A percentile compares a stretch with the other conserved stretches of the same genome.
Conservation (phyloP, 331 rosid species). For the Quercus lobata region DNA sequence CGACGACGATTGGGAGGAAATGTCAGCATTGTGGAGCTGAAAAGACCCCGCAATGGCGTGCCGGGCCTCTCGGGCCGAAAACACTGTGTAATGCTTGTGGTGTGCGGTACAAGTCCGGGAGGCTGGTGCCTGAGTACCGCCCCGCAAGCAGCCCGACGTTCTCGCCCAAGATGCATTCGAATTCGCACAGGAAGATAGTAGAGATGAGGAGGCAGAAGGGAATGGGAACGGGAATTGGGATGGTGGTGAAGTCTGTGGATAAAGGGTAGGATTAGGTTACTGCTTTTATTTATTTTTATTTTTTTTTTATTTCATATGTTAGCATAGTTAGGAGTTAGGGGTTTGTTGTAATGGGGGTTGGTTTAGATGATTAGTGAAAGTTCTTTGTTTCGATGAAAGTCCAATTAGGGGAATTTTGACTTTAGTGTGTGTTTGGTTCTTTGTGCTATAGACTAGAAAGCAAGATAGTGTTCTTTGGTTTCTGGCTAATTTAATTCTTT, state of each 20-base stretch:
- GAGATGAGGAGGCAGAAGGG: conserved; percentile 77
- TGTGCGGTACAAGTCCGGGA: conserved; percentile 66
- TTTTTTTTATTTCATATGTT: conserved; percentile 18
- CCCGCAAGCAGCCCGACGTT: conserved; percentile 71
- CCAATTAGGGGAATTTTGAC: conserved; percentile 21
- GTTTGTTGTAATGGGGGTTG: conserved; percentile 17
- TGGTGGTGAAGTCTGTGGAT: conserved; percentile 36
- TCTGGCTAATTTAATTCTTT: conserved; percentile 21
- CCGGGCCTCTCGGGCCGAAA: conserved; percentile 78
- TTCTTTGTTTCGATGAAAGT: conserved; percentile 21
- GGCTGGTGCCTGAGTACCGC: conserved; percentile 74
- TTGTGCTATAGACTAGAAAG: conserved; percentile 12
- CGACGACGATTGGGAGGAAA: conserved; percentile 40
- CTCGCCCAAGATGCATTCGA: conserved; percentile 55
- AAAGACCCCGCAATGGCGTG: conserved; percentile 85
- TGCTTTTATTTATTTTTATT: too few species aligned
- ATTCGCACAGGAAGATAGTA: conserved; percentile 74
- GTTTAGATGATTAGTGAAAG: conserved; percentile 26
- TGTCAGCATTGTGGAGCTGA: conserved; percentile 77
- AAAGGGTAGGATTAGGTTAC: conserved; percentile 20
- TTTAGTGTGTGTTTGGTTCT: conserved; percentile 24
- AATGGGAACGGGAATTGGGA: conserved; percentile 21
- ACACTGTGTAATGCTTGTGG: conserved; percentile 91
- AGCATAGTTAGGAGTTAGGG: conserved; percentile 27
- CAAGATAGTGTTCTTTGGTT: background rate